Conservation (phyloP, 2,329 filamentous ascomycete genomes). For the Calycina herbarum region DNA sequence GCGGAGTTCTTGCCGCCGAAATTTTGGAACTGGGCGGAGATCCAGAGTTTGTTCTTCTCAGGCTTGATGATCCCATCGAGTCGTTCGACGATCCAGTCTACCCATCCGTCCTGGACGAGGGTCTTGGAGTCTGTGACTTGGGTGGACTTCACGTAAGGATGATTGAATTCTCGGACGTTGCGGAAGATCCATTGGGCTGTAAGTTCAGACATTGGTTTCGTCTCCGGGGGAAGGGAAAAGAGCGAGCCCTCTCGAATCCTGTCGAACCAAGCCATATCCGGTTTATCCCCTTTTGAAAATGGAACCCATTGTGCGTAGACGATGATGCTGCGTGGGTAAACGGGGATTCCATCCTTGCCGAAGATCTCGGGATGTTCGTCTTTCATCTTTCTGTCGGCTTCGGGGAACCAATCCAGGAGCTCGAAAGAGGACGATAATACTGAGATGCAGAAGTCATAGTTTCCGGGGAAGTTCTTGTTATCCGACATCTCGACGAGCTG, state of each 20-base stretch:
- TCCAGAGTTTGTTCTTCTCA: slow-evolving; percentile 43
- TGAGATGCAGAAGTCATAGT: slow-evolving; percentile 49
- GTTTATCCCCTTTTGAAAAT: slow-evolving; percentile 39
- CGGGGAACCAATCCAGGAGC: slow-evolving; percentile 41
- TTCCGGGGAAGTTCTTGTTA: slow-evolving; percentile 44
- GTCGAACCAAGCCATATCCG: slow-evolving; percentile 43
- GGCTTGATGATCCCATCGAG: slow-evolving; percentile 42
- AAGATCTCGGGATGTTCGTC: slow-evolving; percentile 19
- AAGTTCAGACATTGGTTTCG: slow-evolving; percentile 47
- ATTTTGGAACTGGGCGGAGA: slow-evolving; percentile 48
- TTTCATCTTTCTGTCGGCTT: slow-evolving; percentile 37
- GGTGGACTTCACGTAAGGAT: slow-evolving; percentile 50
- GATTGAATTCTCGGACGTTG: slow-evolving; percentile 47
- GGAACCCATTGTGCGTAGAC: slow-evolving; percentile 52
- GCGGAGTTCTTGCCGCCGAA: slow-evolving; percentile 47
- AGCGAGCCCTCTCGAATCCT: slow-evolving; percentile 39
- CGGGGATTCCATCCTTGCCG: slow-evolving; percentile 13
- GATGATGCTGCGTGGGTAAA: slow-evolving; percentile 44
- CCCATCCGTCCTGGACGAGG: slow-evolving; percentile 43
- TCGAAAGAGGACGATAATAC: slow-evolving; percentile 44
- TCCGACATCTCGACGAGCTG: slow-evolving; percentile 48
- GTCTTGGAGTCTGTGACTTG: slow-evolving; percentile 46
- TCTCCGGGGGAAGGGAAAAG: slow-evolving; percentile 35
- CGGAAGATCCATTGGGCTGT: slow-evolving; percentile 49
- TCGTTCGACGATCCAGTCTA: slow-evolving; percentile 40